Evolutionary conservation across 805 yeast species (phyloP).

Genomic region (Lachancea thermotolerans): DNA sequence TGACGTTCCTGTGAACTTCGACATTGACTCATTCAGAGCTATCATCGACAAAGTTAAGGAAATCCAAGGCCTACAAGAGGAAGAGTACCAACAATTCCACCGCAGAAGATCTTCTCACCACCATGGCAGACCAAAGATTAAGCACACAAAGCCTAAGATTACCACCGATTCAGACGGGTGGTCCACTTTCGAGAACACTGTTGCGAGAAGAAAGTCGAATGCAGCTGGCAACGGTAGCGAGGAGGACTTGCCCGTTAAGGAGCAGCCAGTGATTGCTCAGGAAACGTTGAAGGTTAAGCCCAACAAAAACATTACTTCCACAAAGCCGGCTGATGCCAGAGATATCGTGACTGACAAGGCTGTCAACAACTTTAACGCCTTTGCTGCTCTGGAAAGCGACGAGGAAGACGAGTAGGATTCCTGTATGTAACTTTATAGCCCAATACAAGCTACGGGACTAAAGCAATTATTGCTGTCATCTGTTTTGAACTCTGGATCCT

Average conservation of each 20-base stretch:
- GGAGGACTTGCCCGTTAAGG: constrained; percentile 41
- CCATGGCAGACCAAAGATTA: constrained; percentile 45
- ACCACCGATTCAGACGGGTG: constrained; percentile 74
- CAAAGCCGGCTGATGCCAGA: constrained; percentile 66
- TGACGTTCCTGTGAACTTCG: constrained; percentile 53
- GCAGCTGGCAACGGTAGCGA: constrained; percentile 28
- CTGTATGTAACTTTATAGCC: background rate
- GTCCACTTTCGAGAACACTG: constrained; percentile 57
- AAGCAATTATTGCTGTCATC: too few relatives aligned
- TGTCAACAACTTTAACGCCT: constrained; percentile 66
- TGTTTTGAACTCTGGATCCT: too few relatives aligned
- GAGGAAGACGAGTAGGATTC: constrained; percentile 42
- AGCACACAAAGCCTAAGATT: constrained; percentile 46
- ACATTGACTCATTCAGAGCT: constrained; percentile 56
- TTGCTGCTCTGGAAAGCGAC: constrained; percentile 63
- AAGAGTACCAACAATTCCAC: constrained; percentile 37
- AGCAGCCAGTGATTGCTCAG: constrained; percentile 34
- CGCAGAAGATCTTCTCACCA: constrained; percentile 52
- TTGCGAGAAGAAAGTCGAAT: constrained; percentile 18
- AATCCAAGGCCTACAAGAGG: constrained; percentile 31
- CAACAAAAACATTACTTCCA: constrained; percentile 66
- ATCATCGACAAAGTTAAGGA: constrained; percentile 63
- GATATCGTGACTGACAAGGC: constrained; percentile 65
- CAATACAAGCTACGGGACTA: background rate
- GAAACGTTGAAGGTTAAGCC: constrained; percentile 57